Evolutionary conservation across 83 land plant species (phyloP).

Genomic region (Thuja plicata): DNA sequence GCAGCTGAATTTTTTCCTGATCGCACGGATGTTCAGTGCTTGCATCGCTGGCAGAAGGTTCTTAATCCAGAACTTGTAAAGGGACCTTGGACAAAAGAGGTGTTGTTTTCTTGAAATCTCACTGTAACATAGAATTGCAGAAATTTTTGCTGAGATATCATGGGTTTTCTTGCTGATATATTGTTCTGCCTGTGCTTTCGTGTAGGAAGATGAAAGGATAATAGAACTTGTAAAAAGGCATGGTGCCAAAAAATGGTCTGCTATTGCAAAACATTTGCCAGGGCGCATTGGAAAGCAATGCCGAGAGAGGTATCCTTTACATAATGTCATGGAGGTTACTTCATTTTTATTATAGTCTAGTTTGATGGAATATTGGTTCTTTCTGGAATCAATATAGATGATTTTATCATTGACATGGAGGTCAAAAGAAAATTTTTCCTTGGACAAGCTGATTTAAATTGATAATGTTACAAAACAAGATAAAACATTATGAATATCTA

Average conservation of each 20-base stretch:
- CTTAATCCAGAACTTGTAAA: constrained; percentile 76
- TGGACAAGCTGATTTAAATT: neutral
- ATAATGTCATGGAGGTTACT: neutral
- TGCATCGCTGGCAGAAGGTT: constrained; percentile 89
- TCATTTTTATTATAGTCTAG: neutral
- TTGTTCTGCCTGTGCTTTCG: constrained; percentile 4
- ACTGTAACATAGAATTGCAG: neutral
- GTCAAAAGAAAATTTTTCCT: neutral
- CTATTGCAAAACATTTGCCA: constrained; percentile 58
- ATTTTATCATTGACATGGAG: neutral
- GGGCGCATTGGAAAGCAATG: constrained; percentile 91
- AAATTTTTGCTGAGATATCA: constrained; percentile 2
- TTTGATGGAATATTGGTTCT: neutral
- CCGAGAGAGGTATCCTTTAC: constrained; percentile 50
- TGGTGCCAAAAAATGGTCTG: constrained; percentile 78
- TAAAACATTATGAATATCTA: neutral
- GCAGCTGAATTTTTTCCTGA: constrained; percentile 72
- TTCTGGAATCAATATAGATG: neutral
- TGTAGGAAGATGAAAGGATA: constrained; percentile 73
- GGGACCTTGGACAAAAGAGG: constrained; percentile 87
- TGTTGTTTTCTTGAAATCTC: constrained; percentile 7
- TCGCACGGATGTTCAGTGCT: constrained; percentile 74
- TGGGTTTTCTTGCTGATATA: constrained; percentile 5
- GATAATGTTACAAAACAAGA: neutral
- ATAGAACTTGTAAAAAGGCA: constrained; percentile 52